Percentiles rank a stretch among this genome's conserved stretches.
Evolutionary conservation across 495 filamentous ascomycete species (phyloP).

Genomic region (Jackrogersella minutella): DNA sequence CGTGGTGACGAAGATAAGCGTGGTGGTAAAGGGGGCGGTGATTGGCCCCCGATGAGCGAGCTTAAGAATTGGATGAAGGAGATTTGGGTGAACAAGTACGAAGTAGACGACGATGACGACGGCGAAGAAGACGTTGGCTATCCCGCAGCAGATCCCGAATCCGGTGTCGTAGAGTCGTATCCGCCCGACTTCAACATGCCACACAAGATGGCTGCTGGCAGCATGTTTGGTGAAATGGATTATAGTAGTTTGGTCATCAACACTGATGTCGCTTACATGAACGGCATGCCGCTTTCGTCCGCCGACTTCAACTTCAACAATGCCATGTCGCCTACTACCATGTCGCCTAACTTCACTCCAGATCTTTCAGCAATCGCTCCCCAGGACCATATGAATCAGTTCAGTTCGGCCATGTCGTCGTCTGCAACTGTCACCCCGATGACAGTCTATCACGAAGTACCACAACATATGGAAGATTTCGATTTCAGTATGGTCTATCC

Average conservation of each 20-base stretch:
- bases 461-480: constrained; percentile 33
- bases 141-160: constrained; percentile 15
- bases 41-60: constrained; percentile 80
- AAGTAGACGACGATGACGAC: constrained; percentile 39
- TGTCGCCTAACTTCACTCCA: constrained; percentile 37
- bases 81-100: constrained; percentile 58
- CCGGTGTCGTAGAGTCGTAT: constrained; percentile 24
- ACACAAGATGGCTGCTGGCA: constrained; percentile 17
- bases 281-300: constrained; percentile 51
- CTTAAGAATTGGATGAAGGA: constrained; percentile 86
- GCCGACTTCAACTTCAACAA: constrained; percentile 48
- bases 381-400: constrained; percentile 43
- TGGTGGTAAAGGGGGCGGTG: constrained; percentile 84
- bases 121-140: constrained; percentile 49
- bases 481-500: constrained; percentile 38
- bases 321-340: constrained; percentile 34
- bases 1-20: constrained; percentile 62
- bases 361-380: constrained; percentile 28
- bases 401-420: constrained; percentile 51
- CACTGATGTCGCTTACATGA: constrained; percentile 38
- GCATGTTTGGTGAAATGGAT: constrained; percentile 43
- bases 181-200: constrained; percentile 38
- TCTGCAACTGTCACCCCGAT: constrained; percentile 51
- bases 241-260: constrained; percentile 38
- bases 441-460: constrained; percentile 35